phyloP scores from a whole-genome alignment of 768 basidiomycete genomes.

The Cystobasidium onofrii region DNA sequence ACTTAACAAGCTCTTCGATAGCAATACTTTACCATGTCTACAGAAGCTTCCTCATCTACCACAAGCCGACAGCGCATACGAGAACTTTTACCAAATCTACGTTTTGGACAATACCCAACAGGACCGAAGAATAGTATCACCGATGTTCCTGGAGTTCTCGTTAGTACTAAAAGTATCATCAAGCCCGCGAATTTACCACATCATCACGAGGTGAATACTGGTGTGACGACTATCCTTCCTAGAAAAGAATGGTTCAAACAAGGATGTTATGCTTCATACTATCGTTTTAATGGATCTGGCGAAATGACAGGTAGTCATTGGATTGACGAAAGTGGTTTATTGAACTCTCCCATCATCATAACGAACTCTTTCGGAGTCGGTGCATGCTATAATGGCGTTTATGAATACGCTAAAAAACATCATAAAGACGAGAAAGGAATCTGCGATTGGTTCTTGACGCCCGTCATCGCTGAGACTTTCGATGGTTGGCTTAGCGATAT shows the following conservation, averaged over 20 bases:
- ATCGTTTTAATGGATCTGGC: conserved; percentile 30
- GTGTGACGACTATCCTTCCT: conserved; percentile 29
- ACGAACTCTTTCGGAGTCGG: conserved; percentile 30
- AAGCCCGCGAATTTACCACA: not conserved
- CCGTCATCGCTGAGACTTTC: conserved; percentile 29
- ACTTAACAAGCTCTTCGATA: too few species aligned
- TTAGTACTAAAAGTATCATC: conserved; percentile 4
- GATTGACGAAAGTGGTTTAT: conserved; percentile 26
- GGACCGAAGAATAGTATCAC: conserved; percentile 15
- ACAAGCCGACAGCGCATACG: conserved; percentile 9
- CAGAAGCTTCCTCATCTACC: not conserved
- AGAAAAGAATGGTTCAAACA: conserved; percentile 30
- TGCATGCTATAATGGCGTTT: conserved; percentile 23
- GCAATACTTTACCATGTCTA: not conserved
- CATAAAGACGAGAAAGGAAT: conserved; percentile 24
- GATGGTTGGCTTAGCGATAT: conserved; percentile 30
- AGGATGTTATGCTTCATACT: conserved; percentile 18
- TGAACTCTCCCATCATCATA: conserved; percentile 27
- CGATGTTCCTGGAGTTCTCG: conserved; percentile 28
- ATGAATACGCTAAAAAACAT: conserved; percentile 22
- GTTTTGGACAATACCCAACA: conserved; percentile 21
- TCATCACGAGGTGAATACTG: conserved; percentile 24
- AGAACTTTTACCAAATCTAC: conserved; percentile 20
- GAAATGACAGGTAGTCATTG: conserved; percentile 32
- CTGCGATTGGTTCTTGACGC: conserved; percentile 31